Evolutionary conservation across 208 protist genomes (phyloP).

Genomic region (Trypanosoma boissoni): DNA sequence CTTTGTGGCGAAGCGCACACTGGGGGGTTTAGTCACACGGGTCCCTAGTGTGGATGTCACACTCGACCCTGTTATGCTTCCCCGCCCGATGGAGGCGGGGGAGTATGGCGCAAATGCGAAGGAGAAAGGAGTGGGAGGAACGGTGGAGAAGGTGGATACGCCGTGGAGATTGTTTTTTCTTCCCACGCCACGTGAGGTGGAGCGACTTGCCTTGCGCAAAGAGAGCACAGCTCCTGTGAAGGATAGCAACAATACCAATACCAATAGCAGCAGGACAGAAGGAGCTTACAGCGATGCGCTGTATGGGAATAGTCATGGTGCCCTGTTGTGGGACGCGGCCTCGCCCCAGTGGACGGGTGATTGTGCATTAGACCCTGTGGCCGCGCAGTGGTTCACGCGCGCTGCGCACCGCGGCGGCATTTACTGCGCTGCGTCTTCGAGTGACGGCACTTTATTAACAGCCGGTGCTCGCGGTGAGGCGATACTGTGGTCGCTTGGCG

Average conservation of each 20-base stretch:
- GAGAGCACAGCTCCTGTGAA: too few species aligned
- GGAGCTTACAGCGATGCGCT: background rate
- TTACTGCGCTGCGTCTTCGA: slow-evolving; percentile 30
- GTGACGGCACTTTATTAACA: slow-evolving; percentile 38
- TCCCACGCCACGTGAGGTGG: slow-evolving; percentile 17
- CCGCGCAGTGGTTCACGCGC: slow-evolving; percentile 28
- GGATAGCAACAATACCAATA: too few species aligned
- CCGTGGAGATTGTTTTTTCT: slow-evolving; percentile 20
- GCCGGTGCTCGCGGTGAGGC: slow-evolving; percentile 59
- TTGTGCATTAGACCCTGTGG: slow-evolving; percentile 35
- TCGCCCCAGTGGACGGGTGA: background rate
- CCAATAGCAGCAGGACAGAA: slow-evolving; percentile 4
- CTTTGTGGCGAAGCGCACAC: slow-evolving; percentile 2
- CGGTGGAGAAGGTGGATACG: background rate
- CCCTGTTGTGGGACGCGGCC: background rate
- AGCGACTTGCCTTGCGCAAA: slow-evolving; percentile 7
- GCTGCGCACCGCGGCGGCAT: slow-evolving; percentile 48
- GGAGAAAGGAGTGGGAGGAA: background rate
- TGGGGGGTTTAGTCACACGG: slow-evolving; percentile 7
- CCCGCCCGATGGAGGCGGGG: background rate
- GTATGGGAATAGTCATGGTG: background rate
- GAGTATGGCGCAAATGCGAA: background rate
- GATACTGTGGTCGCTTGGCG: slow-evolving; percentile 44
- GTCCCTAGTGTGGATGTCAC: slow-evolving; percentile 15
- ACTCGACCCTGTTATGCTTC: slow-evolving; percentile 13